phyloP scores from a whole-genome alignment of 2,329 filamentous ascomycete species.

The Daldinia eschscholtzii region DNA sequence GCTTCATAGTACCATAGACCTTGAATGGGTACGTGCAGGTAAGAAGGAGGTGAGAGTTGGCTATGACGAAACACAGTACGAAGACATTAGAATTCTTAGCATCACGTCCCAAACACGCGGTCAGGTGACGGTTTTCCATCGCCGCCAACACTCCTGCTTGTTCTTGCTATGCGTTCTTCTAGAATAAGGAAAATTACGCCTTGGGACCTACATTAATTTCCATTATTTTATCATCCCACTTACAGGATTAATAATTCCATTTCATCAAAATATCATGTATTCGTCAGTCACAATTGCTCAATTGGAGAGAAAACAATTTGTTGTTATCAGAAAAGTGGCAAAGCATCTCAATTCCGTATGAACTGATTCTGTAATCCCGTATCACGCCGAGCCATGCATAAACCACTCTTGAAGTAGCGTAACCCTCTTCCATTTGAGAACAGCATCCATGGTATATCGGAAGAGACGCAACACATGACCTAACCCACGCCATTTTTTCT shows the following conservation, averaged over 20 bases:
- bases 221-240: not conserved
- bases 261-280: not conserved
- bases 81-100: constrained; percentile 5
- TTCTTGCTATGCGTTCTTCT: not conserved
- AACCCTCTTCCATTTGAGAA: constrained; percentile 47
- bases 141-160: not conserved
- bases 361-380: constrained; percentile 59
- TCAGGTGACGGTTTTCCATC: constrained; percentile 44
- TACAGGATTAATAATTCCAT: not conserved
- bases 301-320: constrained; percentile 12
- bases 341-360: constrained; percentile 52
- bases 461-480: constrained; percentile 51
- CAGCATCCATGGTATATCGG: constrained; percentile 49
- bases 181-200: not conserved
- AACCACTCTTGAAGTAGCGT: constrained; percentile 52
- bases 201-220: not conserved
- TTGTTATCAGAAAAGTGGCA: constrained; percentile 47
- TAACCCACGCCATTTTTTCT: constrained; percentile 55
- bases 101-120: constrained; percentile 42
- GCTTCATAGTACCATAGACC: not conserved
- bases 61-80: constrained; percentile 45
- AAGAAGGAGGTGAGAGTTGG: constrained; percentile 1
- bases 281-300: constrained; percentile 35
- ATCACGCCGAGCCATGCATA: constrained; percentile 61
- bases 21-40: not conserved